Conservation (phyloP, 768 basidiomycete species). For the Heimioporus sp. region DNA sequence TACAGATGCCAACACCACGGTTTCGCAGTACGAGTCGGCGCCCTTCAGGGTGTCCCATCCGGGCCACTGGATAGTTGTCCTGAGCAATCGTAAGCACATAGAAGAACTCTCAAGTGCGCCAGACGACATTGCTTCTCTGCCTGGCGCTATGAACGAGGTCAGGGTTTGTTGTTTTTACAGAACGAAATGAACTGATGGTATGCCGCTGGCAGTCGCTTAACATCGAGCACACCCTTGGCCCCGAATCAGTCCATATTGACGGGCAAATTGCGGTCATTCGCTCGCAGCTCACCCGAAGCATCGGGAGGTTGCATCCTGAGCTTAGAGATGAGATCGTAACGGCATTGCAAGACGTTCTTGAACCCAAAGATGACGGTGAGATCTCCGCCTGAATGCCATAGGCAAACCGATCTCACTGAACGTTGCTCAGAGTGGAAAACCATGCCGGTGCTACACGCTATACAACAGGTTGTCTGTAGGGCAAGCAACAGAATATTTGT, state of each 20-base stretch:
- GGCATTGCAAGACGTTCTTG: slow-evolving; percentile 39
- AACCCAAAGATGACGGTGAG: slow-evolving; percentile 12
- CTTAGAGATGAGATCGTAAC: slow-evolving; percentile 42
- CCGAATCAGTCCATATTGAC: slow-evolving; percentile 22
- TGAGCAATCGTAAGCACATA: too few species aligned
- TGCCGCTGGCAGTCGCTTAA: slow-evolving; percentile 31
- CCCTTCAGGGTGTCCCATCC: too few species aligned
- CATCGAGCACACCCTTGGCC: slow-evolving; percentile 36
- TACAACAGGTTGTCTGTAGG: slow-evolving; percentile 39
- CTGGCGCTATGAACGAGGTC: too few species aligned
- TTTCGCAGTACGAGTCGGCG: too few species aligned
- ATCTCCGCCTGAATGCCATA: not conserved
- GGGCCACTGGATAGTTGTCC: too few species aligned
- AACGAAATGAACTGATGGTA: too few species aligned
- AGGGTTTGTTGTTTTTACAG: too few species aligned
- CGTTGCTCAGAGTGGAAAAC: slow-evolving; percentile 36
- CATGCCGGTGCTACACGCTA: slow-evolving; percentile 24
- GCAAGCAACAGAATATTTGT: slow-evolving; percentile 46
- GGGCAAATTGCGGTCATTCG: slow-evolving; percentile 31
- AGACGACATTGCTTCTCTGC: too few species aligned
- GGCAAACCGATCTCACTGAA: not conserved
- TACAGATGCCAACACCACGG: too few species aligned
- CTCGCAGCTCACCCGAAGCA: slow-evolving; percentile 35
- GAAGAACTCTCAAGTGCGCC: too few species aligned
- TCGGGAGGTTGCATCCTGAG: slow-evolving; percentile 37